phyloP scores from a whole-genome alignment of 306 rosid species.

The Biancaea sappan region DNA sequence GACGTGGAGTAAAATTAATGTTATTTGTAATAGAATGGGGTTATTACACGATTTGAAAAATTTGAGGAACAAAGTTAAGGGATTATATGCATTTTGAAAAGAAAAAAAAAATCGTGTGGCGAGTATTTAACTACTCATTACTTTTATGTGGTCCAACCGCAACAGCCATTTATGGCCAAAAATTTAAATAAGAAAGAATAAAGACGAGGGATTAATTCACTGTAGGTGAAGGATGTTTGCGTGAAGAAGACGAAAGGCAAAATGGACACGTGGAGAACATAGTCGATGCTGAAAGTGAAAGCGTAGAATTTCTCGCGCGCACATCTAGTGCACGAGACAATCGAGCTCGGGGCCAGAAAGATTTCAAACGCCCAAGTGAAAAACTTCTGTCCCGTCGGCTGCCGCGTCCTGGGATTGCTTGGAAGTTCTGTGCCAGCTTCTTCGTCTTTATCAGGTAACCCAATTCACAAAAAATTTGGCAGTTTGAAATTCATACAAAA shows the following conservation, averaged over 20 bases:
- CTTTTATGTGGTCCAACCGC: no score
- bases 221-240: not conserved
- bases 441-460: slow-evolving; percentile 35
- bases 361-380: no score
- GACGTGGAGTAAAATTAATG: no score
- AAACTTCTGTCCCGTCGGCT: not conserved
- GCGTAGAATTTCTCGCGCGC: not conserved
- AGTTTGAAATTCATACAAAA: not conserved
- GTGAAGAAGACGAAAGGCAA: not conserved
- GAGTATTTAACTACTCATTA: no score
- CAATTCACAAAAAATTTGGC: not conserved
- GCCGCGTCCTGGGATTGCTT: not conserved
- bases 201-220: no score
- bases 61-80: no score
- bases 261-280: slow-evolving; percentile 1
- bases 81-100: no score
- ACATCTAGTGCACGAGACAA: not conserved
- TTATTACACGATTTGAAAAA: no score
- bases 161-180: no score
- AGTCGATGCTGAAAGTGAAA: not conserved
- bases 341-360: not conserved
- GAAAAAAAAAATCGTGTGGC: no score
- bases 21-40: no score
- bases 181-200: no score
- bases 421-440: slow-evolving; percentile 13